Evolutionary conservation across 768 basidiomycete species (phyloP).

Genomic region (Phylloporus sp.): DNA sequence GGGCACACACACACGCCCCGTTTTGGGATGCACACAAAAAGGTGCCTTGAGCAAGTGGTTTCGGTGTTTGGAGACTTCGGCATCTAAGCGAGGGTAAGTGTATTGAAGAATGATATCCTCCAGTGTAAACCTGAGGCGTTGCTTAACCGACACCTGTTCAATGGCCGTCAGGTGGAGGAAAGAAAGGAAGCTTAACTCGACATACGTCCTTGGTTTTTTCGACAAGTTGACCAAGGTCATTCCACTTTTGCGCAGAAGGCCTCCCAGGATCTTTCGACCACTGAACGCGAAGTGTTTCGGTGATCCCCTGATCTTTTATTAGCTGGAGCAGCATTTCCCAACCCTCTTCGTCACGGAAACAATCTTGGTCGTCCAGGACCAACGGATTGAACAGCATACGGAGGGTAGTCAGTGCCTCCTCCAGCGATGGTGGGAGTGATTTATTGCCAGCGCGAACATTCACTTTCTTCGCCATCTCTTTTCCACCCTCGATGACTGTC

Average conservation of each 20-base stretch:
- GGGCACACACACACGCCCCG: constrained; percentile 93
- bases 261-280: constrained; percentile 56
- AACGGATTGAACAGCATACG: constrained; percentile 57
- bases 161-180: background rate
- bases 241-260: constrained; percentile 73
- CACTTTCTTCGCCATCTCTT: constrained; percentile 78
- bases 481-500: constrained; percentile 77
- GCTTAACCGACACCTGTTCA: constrained; percentile 1
- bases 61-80: constrained; percentile 94
- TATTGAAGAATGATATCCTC: constrained; percentile 92
- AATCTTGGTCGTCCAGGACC: constrained; percentile 80
- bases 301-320: constrained; percentile 60
- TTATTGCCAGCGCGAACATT: constrained; percentile 53
- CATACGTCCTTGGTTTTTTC: constrained; percentile 34
- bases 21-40: constrained; percentile 95
- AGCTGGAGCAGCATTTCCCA: constrained; percentile 72
- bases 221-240: constrained; percentile 48
- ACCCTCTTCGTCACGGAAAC: constrained; percentile 66
- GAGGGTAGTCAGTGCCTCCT: constrained; percentile 51
- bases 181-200: background rate
- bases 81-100: constrained; percentile 94
- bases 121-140: constrained; percentile 46
- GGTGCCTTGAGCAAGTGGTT: constrained; percentile 98
- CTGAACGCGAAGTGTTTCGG: constrained; percentile 44
- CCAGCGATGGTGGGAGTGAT: constrained; percentile 68